These are phyloP conservation scores for Ophiostoma populinum DNA, from an alignment of 2,329 filamentous ascomycete species.

Conservation along the genomic window DNA sequence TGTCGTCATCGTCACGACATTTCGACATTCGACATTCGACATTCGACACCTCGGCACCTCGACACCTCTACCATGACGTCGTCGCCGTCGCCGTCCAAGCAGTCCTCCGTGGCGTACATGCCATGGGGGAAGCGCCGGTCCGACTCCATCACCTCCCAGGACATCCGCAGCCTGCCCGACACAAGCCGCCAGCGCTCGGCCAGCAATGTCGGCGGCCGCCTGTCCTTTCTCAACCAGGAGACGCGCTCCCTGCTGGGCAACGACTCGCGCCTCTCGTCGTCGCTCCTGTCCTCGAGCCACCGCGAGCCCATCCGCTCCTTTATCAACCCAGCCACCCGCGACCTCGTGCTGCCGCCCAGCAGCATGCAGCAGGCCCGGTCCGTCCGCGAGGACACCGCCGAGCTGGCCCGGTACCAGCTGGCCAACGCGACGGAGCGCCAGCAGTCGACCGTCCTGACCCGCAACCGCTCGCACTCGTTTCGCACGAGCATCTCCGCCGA, in stretches of 20 bases:
- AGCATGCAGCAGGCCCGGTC: constrained; percentile 58
- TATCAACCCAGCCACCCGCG: constrained; percentile 46
- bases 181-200: constrained; percentile 11
- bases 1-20: too few relatives aligned
- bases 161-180: constrained; percentile 6
- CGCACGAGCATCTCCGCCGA: constrained; percentile 15
- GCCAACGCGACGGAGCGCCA: constrained; percentile 37
- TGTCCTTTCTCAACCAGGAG: constrained; percentile 5
- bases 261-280: constrained; percentile 20
- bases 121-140: constrained; percentile 28
- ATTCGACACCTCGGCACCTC: background rate
- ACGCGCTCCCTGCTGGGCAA: constrained; percentile 6
- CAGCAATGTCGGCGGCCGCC: constrained; percentile 16
- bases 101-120: constrained; percentile 21
- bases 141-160: constrained; percentile 16
- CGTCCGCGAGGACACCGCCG: constrained; percentile 73
- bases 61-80: background rate
- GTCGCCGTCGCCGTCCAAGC: background rate
- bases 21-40: background rate
- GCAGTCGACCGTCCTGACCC: constrained; percentile 28
- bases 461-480: constrained; percentile 20
- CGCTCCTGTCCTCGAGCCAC: constrained; percentile 24
- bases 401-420: constrained; percentile 68
- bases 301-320: constrained; percentile 56
- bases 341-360: constrained; percentile 38